Conservation (phyloP, 345 rosid species). For the Aurinia saxatilis region DNA sequence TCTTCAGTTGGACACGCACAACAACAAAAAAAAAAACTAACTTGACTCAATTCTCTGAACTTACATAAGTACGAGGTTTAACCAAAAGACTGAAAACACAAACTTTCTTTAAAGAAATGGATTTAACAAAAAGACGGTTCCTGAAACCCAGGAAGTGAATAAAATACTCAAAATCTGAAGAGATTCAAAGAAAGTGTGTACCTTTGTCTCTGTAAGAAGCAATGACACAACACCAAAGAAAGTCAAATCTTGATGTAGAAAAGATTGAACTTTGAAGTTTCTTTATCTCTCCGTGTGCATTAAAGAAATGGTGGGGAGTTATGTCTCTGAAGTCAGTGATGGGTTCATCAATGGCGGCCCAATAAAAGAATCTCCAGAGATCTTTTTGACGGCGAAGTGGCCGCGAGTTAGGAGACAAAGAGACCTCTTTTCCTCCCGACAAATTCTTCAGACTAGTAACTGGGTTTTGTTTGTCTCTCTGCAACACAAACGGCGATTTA, state of each 20-base stretch:
- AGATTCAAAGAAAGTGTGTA: constrained; percentile 11
- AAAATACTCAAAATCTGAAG: constrained; percentile 31
- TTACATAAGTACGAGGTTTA: constrained; percentile 14
- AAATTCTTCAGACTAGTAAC: constrained; percentile 20
- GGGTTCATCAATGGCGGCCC: constrained; percentile 24
- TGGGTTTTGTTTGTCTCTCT: constrained; percentile 9
- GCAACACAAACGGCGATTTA: constrained; percentile 19
- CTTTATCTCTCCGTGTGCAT: not conserved
- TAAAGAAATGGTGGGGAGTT: not conserved
- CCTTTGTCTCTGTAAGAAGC: constrained; percentile 64
- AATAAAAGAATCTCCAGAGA: constrained; percentile 14
- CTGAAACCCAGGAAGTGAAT: constrained; percentile 32
- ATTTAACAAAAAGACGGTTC: constrained; percentile 16
- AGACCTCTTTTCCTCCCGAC: constrained; percentile 26
- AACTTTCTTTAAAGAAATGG: constrained; percentile 7
- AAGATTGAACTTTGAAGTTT: not conserved
- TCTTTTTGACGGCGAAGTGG: constrained; percentile 27
- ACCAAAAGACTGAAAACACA: constrained; percentile 6
- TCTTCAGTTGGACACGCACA: constrained; percentile 6
- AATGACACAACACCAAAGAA: constrained; percentile 16
- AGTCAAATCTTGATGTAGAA: constrained; percentile 9
- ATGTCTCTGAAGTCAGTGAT: constrained; percentile 3
- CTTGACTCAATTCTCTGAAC: constrained; percentile 25
- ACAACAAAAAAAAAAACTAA: not conserved
- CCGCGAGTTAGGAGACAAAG: constrained; percentile 24